A percentile compares a stretch with the other conserved stretches of the same genome.
phyloP scores from a whole-genome alignment of 2,329 filamentous ascomycete genomes.

The Purpureocillium lavendulum region DNA sequence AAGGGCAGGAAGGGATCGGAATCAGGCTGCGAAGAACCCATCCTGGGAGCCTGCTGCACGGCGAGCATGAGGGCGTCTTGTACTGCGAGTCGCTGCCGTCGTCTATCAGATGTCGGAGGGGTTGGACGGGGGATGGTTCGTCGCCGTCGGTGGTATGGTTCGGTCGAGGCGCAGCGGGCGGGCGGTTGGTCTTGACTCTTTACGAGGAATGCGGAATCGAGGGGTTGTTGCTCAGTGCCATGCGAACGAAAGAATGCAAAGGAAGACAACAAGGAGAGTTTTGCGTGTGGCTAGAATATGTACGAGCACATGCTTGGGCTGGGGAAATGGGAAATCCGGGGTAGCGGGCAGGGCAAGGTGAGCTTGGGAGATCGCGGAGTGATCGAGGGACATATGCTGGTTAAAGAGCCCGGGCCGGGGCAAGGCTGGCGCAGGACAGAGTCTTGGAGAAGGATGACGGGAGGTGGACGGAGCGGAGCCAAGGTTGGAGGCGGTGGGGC shows the following conservation, averaged over 20 bases:
- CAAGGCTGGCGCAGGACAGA: neutral
- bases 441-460: neutral
- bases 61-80: conserved; percentile 47
- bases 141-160: too few species aligned
- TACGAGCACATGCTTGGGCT: conserved; percentile 3
- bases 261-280: neutral
- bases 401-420: neutral
- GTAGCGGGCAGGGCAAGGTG: conserved; percentile 7
- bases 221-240: too few species aligned
- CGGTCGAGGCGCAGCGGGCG: too few species aligned
- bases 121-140: too few species aligned
- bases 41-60: conserved; percentile 43
- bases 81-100: neutral
- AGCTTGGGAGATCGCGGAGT: conserved; percentile 1
- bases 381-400: conserved; percentile 4
- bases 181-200: too few species aligned
- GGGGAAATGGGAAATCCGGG: conserved; percentile 12
- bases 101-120: too few species aligned
- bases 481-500: too few species aligned
- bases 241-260: too few species aligned
- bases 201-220: neutral
- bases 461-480: too few species aligned
- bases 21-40: conserved; percentile 49
- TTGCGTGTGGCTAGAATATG: neutral
- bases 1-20: conserved; percentile 51